phyloP scores from a whole-genome alignment of 257 asterid species.

The Nemophila menziesii region DNA sequence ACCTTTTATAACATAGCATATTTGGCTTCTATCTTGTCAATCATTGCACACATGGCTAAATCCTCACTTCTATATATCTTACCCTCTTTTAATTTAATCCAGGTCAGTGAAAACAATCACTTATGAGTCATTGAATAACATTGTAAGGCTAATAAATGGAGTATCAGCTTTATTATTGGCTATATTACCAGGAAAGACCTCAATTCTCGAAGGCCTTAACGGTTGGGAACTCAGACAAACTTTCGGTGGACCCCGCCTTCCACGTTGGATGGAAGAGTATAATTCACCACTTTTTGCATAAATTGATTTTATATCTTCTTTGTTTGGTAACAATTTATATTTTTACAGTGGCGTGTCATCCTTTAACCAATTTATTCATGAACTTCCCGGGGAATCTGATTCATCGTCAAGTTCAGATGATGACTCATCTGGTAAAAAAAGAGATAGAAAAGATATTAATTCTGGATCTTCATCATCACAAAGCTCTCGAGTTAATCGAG shows the following conservation, averaged over 20 bases:
- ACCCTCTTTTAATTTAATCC: constrained; percentile 10
- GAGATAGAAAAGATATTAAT: constrained; percentile 31
- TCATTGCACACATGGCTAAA: too few relatives aligned
- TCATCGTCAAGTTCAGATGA: constrained; percentile 51
- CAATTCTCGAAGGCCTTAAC: constrained; percentile 90
- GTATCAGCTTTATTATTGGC: constrained; percentile 77
- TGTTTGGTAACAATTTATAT: constrained; percentile 9
- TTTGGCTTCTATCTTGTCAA: too few relatives aligned
- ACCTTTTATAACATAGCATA: too few relatives aligned
- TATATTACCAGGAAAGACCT: constrained; percentile 80
- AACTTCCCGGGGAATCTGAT: constrained; percentile 77
- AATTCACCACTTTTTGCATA: background rate
- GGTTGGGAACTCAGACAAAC: constrained; percentile 99
- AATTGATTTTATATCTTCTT: background rate
- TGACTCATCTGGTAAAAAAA: constrained; percentile 66
- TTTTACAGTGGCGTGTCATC: constrained; percentile 78
- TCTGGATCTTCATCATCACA: constrained; percentile 81
- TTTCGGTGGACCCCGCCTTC: constrained; percentile 90
- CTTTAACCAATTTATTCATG: constrained; percentile 83
- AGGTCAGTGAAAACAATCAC: constrained; percentile 95
- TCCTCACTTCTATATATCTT: too few relatives aligned
- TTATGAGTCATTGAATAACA: constrained; percentile 76
- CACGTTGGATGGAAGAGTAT: constrained; percentile 99
- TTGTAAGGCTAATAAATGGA: constrained; percentile 88
- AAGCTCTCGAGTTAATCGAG: constrained; percentile 59